phyloP scores from a whole-genome alignment of 768 basidiomycete genomes.

The Candolleomyces aberdarensis region DNA sequence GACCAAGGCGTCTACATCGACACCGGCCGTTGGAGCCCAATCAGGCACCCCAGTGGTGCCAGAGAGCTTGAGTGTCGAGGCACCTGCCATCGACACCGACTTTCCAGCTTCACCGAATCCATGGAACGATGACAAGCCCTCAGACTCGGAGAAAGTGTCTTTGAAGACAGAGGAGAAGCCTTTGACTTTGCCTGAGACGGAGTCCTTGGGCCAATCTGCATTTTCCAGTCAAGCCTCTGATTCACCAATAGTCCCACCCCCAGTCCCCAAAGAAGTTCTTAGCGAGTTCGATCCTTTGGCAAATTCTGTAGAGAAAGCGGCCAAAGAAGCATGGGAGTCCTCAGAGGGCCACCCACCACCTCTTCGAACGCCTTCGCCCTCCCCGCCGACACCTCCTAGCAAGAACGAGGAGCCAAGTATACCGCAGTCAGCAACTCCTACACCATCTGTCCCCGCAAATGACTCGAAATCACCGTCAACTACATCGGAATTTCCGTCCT shows the following conservation, averaged over 20 bases:
- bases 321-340: constrained; percentile 62
- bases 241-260: constrained; percentile 17
- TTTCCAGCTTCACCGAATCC: constrained; percentile 35
- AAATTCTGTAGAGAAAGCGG: constrained; percentile 53
- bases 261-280: constrained; percentile 42
- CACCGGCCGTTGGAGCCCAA: background rate
- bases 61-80: background rate
- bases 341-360: constrained; percentile 62
- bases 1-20: background rate
- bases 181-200: constrained; percentile 41
- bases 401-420: constrained; percentile 27
- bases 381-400: constrained; percentile 30
- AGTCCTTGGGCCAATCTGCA: constrained; percentile 37
- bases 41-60: background rate
- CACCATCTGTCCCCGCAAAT: constrained; percentile 27
- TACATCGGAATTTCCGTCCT: constrained; percentile 45
- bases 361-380: constrained; percentile 24
- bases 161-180: constrained; percentile 18
- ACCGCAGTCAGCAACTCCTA: constrained; percentile 19
- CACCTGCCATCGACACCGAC: background rate
- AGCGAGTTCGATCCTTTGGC: constrained; percentile 69
- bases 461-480: background rate
- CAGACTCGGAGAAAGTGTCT: constrained; percentile 15
- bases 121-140: constrained; percentile 31
- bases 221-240: constrained; percentile 26